Evolutionary conservation across 495 filamentous ascomycete species (phyloP).

Genomic region (Aspergillus wentii): DNA sequence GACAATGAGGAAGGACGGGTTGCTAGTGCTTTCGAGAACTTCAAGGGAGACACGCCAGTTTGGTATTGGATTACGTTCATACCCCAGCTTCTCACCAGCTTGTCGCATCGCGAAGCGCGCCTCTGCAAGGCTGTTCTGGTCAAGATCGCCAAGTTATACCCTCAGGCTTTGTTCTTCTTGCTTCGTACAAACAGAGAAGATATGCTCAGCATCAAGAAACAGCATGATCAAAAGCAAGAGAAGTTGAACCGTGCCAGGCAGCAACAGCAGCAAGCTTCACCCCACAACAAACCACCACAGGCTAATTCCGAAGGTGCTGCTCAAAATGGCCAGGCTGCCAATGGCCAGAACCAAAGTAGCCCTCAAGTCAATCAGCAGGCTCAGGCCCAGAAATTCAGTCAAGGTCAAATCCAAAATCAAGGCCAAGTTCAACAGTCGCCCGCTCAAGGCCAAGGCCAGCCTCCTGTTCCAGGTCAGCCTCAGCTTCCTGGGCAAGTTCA

Average conservation of each 20-base stretch:
- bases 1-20: conserved; percentile 82
- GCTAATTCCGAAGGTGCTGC: conserved; percentile 40
- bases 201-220: conserved; percentile 86
- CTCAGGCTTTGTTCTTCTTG: conserved; percentile 92
- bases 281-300: conserved; percentile 48
- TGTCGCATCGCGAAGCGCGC: conserved; percentile 85
- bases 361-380: conserved; percentile 14
- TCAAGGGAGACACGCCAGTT: conserved; percentile 89
- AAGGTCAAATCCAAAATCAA: conserved; percentile 21
- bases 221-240: conserved; percentile 73
- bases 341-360: conserved; percentile 28
- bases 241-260: conserved; percentile 43
- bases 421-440: conserved; percentile 25
- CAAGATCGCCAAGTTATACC: conserved; percentile 92
- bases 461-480: conserved; percentile 16
- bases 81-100: conserved; percentile 84
- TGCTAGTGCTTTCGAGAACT: conserved; percentile 78
- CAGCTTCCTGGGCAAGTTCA: conserved; percentile 22
- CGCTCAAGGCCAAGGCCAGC: conserved; percentile 20
- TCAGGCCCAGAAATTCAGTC: conserved; percentile 24
- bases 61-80: conserved; percentile 99
- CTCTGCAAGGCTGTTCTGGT: conserved; percentile 75
- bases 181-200: conserved; percentile 93
- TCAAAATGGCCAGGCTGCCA: conserved; percentile 25
- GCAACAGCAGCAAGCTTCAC: conserved; percentile 37